Evolutionary conservation across 495 filamentous ascomycete species (phyloP).

Genomic region (Jackrogersella minutella): DNA sequence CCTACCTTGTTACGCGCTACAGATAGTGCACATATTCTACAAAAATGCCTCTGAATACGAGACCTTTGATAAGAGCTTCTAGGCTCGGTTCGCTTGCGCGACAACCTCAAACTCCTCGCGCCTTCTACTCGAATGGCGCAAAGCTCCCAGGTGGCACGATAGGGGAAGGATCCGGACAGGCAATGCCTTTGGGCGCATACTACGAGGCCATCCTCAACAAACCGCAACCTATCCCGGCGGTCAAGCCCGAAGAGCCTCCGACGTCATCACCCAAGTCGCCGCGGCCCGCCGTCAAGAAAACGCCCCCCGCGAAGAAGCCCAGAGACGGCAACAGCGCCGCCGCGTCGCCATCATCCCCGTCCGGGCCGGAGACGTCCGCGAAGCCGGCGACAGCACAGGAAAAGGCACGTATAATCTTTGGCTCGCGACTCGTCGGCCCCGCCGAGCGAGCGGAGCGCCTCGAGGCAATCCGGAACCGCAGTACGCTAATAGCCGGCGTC

Average conservation of each 20-base stretch:
- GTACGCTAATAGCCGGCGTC: slow-evolving; percentile 76
- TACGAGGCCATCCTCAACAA: slow-evolving; percentile 57
- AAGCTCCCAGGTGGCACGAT: slow-evolving; percentile 39
- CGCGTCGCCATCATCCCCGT: slow-evolving; percentile 22
- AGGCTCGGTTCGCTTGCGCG: slow-evolving; percentile 37
- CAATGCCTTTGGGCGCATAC: slow-evolving; percentile 41
- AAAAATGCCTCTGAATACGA: slow-evolving; percentile 39
- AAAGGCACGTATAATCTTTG: slow-evolving; percentile 78
- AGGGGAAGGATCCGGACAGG: slow-evolving; percentile 34
- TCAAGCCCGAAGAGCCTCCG: slow-evolving; percentile 50
- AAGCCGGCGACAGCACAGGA: slow-evolving; percentile 51
- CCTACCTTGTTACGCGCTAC: neutral
- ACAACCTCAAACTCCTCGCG: slow-evolving; percentile 25
- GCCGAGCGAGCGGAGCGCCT: slow-evolving; percentile 69
- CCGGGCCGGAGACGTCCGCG: slow-evolving; percentile 43
- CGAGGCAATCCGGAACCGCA: slow-evolving; percentile 62
- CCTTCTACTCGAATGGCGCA: slow-evolving; percentile 34
- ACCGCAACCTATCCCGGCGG: slow-evolving; percentile 47
- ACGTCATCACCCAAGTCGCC: slow-evolving; percentile 49
- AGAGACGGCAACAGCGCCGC: slow-evolving; percentile 17
- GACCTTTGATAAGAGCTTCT: slow-evolving; percentile 38
- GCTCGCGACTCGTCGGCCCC: slow-evolving; percentile 71
- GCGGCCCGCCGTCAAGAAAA: slow-evolving; percentile 32
- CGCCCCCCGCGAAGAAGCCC: slow-evolving; percentile 40
- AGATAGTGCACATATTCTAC: neutral